phyloP scores from a whole-genome alignment of 2,329 filamentous ascomycete species.

The Ramularia endophylla region DNA sequence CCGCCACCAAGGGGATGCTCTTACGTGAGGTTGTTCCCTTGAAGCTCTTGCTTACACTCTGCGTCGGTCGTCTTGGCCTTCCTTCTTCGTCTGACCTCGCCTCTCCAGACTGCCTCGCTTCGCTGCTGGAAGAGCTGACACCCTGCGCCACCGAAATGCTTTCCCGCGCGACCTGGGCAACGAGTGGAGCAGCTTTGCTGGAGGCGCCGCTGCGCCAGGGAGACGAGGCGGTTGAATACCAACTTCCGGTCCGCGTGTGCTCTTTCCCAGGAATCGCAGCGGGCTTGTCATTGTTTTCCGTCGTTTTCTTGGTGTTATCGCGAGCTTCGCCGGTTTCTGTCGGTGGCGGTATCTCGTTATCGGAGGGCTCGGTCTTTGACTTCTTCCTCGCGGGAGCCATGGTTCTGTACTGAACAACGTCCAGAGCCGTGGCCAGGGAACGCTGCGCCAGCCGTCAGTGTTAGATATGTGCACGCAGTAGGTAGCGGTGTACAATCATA shows the following conservation, averaged over 20 bases:
- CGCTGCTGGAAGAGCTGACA: constrained; percentile 28
- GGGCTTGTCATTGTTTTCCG: background rate
- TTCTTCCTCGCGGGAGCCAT: constrained; percentile 24
- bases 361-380: constrained; percentile 17
- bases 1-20: constrained; percentile 38
- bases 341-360: constrained; percentile 10
- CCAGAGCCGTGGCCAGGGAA: background rate
- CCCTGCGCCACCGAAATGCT: constrained; percentile 41
- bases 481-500: background rate
- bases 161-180: constrained; percentile 42
- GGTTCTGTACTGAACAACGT: background rate
- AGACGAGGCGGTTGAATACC: constrained; percentile 40
- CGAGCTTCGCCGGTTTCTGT: constrained; percentile 2
- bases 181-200: constrained; percentile 41
- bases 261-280: background rate
- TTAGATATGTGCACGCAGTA: background rate
- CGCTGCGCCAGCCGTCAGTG: constrained; percentile 1
- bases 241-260: constrained; percentile 27
- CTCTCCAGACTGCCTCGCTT: background rate
- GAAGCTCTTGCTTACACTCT: constrained; percentile 35
- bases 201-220: constrained; percentile 28
- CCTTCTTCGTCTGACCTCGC: constrained; percentile 14
- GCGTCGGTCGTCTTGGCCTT: constrained; percentile 24
- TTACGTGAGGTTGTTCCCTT: constrained; percentile 38
- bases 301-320: constrained; percentile 7